Evolutionary conservation across 169 alveolate species (phyloP).

Genomic region (Perkinsus chesapeaki): DNA sequence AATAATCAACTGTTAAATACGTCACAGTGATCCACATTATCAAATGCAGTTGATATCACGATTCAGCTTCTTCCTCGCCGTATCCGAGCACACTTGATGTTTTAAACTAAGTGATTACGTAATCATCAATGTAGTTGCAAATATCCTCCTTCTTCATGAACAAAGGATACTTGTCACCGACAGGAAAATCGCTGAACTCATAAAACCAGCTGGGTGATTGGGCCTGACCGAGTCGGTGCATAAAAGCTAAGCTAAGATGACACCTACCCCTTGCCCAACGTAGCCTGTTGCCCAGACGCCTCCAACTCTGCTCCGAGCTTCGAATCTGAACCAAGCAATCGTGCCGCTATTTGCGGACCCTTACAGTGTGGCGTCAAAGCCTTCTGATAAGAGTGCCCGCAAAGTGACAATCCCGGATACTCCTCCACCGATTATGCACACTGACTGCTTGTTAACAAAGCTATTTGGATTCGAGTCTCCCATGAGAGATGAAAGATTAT

Average conservation of each 20-base stretch:
- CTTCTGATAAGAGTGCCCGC: neutral
- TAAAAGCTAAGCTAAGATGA: too few relatives aligned
- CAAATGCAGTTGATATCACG: too few relatives aligned
- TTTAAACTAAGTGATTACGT: neutral
- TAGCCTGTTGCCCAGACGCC: neutral
- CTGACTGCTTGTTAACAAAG: neutral
- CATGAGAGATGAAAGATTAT: neutral
- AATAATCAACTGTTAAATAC: too few relatives aligned
- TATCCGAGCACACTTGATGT: too few relatives aligned
- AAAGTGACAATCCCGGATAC: neutral
- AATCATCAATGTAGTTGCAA: neutral
- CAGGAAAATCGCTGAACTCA: neutral
- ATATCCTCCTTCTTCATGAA: neutral
- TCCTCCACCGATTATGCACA: neutral
- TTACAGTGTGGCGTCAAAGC: neutral
- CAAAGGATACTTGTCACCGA: neutral
- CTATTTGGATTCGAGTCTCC: neutral
- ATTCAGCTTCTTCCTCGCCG: too few relatives aligned
- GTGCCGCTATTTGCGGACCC: neutral
- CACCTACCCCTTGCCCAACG: neutral
- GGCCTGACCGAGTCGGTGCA: too few relatives aligned
- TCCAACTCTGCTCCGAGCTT: neutral
- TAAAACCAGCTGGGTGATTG: neutral
- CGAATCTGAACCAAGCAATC: neutral
- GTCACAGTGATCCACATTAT: too few relatives aligned